Conservation (phyloP, 345 rosid species). For the Pugionium dolabratum region DNA sequence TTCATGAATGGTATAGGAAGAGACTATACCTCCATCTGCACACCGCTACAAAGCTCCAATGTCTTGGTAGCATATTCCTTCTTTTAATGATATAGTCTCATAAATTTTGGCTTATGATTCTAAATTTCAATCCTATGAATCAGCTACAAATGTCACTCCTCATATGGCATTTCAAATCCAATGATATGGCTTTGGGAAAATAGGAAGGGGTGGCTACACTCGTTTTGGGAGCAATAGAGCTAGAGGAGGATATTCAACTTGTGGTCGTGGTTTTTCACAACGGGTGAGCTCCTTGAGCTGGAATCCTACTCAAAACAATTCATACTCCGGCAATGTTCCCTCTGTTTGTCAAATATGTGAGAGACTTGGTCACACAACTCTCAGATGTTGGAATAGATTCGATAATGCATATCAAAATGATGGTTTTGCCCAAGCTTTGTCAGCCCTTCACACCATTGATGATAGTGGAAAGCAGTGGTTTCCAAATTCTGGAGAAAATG, state of each 20-base stretch:
- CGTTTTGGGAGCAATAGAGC: too few relatives aligned
- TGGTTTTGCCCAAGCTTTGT: neutral
- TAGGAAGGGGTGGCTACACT: too few relatives aligned
- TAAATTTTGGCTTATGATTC: neutral
- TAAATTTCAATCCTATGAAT: neutral
- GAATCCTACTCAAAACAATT: too few relatives aligned
- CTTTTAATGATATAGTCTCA: neutral
- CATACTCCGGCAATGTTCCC: neutral
- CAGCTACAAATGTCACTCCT: too few relatives aligned
- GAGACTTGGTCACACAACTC: neutral
- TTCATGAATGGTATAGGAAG: neutral
- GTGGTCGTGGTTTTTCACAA: neutral
- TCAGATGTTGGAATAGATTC: neutral
- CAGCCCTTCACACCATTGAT: neutral
- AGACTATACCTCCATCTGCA: neutral
- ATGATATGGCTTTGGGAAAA: too few relatives aligned
- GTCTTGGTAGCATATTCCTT: neutral
- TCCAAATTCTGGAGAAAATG: neutral
- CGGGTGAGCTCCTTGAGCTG: too few relatives aligned
- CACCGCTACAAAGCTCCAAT: neutral
- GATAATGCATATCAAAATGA: neutral
- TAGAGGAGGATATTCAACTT: neutral
- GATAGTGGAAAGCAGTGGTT: neutral
- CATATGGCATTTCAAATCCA: too few relatives aligned
- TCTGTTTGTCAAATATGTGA: neutral